Conservation (phyloP, 129 eudicot genomes). For the Mikania micrantha region DNA sequence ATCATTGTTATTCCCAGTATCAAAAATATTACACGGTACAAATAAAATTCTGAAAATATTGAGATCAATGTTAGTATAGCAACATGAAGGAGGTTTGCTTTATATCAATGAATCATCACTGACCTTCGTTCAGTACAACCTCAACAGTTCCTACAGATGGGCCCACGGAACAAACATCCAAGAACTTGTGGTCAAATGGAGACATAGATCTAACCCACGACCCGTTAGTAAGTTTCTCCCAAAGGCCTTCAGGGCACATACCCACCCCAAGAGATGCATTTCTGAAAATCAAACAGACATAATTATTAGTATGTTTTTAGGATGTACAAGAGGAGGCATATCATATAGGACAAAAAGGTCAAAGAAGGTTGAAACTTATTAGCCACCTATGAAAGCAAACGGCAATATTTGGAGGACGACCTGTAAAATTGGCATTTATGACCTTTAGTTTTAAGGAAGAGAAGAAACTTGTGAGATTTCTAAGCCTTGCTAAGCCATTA, state of each 20-base stretch:
- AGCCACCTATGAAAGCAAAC: slow-evolving; percentile 92
- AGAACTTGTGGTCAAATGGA: slow-evolving; percentile 80
- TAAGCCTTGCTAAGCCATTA: slow-evolving; percentile 65
- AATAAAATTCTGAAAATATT: slow-evolving; percentile 49
- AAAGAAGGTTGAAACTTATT: background rate
- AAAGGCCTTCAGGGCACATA: slow-evolving; percentile 69
- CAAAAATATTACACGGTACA: slow-evolving; percentile 54
- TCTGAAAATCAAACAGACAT: slow-evolving; percentile 36
- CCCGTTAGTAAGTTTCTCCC: slow-evolving; percentile 72
- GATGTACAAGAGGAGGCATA: background rate
- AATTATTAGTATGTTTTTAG: background rate
- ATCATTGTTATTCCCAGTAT: slow-evolving; percentile 55
- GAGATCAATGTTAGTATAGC: slow-evolving; percentile 12
- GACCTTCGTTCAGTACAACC: slow-evolving; percentile 68
- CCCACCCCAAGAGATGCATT: slow-evolving; percentile 74
- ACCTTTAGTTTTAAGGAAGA: slow-evolving; percentile 62
- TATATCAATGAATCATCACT: slow-evolving; percentile 1
- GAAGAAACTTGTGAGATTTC: slow-evolving; percentile 57
- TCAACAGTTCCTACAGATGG: slow-evolving; percentile 45
- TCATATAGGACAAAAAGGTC: background rate
- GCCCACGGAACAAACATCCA: slow-evolving; percentile 58
- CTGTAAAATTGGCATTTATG: slow-evolving; percentile 29
- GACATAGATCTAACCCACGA: slow-evolving; percentile 81
- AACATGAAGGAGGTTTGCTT: background rate
- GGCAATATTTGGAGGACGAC: slow-evolving; percentile 48